Evolutionary conservation across 2,329 filamentous ascomycete genomes (phyloP).

Genomic region (Dactylellina leptospora): DNA sequence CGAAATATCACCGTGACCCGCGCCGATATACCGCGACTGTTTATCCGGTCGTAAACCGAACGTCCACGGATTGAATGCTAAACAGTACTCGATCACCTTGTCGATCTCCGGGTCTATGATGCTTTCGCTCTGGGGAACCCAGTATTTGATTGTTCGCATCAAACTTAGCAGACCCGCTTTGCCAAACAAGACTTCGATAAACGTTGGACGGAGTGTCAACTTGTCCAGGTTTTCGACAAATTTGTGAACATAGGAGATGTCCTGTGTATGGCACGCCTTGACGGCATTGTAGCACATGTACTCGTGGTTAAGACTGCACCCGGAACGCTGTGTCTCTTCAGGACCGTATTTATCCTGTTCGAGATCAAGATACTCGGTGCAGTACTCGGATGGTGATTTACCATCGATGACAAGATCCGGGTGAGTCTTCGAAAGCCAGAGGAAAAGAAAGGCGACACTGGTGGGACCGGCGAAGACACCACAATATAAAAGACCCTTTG

Average conservation of each 20-base stretch:
- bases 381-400: conserved; percentile 63
- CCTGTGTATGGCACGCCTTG: conserved; percentile 61
- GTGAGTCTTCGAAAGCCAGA: conserved; percentile 63
- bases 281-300: conserved; percentile 64
- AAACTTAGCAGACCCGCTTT: conserved; percentile 74
- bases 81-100: conserved; percentile 69
- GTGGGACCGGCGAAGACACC: conserved; percentile 68
- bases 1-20: conserved; percentile 59
- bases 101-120: conserved; percentile 67
- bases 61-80: conserved; percentile 60
- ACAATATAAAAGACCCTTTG: conserved; percentile 37
- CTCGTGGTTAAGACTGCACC: conserved; percentile 66
- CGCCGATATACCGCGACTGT: conserved; percentile 70
- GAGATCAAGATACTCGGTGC: conserved; percentile 63
- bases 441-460: conserved; percentile 68
- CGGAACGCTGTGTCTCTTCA: conserved; percentile 22
- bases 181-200: conserved; percentile 73
- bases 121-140: conserved; percentile 65
- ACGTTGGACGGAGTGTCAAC: conserved; percentile 31
- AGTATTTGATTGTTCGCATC: conserved; percentile 70
- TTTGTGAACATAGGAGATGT: conserved; percentile 60
- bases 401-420: conserved; percentile 63
- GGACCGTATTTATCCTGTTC: conserved; percentile 53
- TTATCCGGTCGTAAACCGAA: conserved; percentile 61
- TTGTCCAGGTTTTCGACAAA: conserved; percentile 61